A percentile compares a stretch with the other conserved stretches of the same genome.
phyloP scores from a whole-genome alignment of 2,329 filamentous ascomycete species.

The Meredithiella fracta region DNA sequence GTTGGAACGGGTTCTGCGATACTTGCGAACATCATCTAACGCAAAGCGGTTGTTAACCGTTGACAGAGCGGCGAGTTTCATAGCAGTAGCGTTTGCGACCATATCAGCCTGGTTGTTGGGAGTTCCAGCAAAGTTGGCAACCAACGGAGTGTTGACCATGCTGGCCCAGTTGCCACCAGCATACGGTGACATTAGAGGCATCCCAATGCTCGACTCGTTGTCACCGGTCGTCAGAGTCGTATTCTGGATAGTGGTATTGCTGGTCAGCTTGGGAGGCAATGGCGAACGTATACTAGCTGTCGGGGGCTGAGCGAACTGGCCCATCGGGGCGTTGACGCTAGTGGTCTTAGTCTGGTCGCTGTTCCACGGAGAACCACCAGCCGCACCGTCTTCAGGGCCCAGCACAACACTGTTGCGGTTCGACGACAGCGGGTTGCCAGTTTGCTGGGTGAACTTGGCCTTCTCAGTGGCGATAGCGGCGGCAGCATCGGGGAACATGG shows the following conservation, averaged over 20 bases:
- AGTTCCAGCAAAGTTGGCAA: slow-evolving; percentile 57
- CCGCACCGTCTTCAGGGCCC: slow-evolving; percentile 40
- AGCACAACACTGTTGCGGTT: slow-evolving; percentile 69
- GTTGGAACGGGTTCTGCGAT: slow-evolving; percentile 76
- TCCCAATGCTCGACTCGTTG: slow-evolving; percentile 42
- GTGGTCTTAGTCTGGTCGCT: slow-evolving; percentile 50
- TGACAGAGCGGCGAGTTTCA: slow-evolving; percentile 93
- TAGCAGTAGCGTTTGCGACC: slow-evolving; percentile 95
- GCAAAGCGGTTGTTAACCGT: slow-evolving; percentile 98
- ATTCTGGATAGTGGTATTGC: slow-evolving; percentile 59
- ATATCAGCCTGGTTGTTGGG: slow-evolving; percentile 63
- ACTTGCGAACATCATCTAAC: slow-evolving; percentile 91
- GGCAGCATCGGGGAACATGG: slow-evolving; percentile 97
- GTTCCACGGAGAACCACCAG: slow-evolving; percentile 63
- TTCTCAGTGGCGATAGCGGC: slow-evolving; percentile 98
- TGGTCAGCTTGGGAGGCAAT: slow-evolving; percentile 45
- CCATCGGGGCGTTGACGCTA: slow-evolving; percentile 70
- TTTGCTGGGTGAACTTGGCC: slow-evolving; percentile 91
- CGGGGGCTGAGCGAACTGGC: slow-evolving; percentile 78
- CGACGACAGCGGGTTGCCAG: slow-evolving; percentile 73
- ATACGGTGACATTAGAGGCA: slow-evolving; percentile 76
- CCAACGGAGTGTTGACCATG: slow-evolving; percentile 96
- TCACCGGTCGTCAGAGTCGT: slow-evolving; percentile 43
- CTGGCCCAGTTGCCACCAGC: slow-evolving; percentile 87
- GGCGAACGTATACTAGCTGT: slow-evolving; percentile 65